phyloP scores from a whole-genome alignment of 2,329 filamentous ascomycete species.

The Diaporthe nobilis region DNA sequence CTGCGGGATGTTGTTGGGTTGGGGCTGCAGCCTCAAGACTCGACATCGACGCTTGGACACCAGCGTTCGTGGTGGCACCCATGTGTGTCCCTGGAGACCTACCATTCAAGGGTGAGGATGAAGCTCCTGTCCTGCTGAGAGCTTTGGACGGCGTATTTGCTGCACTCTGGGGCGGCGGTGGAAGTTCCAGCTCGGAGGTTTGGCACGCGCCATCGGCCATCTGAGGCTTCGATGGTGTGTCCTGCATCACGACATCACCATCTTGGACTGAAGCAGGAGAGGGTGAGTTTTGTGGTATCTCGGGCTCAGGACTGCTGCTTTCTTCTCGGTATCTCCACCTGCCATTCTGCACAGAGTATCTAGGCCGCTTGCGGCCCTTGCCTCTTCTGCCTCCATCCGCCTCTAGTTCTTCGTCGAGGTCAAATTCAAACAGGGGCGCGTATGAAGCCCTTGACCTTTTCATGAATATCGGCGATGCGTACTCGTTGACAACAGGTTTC shows the following conservation, averaged over 20 bases:
- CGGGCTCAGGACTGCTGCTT: conserved; percentile 77
- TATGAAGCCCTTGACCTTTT: conserved; percentile 80
- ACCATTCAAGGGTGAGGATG: not conserved
- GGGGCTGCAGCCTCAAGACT: not conserved
- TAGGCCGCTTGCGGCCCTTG: conserved; percentile 77
- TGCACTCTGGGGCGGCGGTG: conserved; percentile 34
- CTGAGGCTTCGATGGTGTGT: conserved; percentile 42
- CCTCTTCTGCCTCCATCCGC: conserved; percentile 74
- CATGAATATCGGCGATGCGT: conserved; percentile 84
- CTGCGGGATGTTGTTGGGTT: not conserved
- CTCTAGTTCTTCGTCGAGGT: conserved; percentile 75
- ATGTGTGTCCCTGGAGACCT: not conserved
- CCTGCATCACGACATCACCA: conserved; percentile 31
- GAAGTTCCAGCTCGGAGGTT: conserved; percentile 47
- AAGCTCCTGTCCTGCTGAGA: not conserved
- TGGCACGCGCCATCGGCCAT: conserved; percentile 52
- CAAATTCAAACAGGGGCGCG: conserved; percentile 74
- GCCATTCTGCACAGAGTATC: conserved; percentile 75
- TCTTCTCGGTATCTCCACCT: conserved; percentile 82
- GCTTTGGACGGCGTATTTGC: conserved; percentile 26
- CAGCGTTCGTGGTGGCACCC: conserved; percentile 10
- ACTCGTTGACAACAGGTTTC: conserved; percentile 62
- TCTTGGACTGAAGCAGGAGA: conserved; percentile 14
- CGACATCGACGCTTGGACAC: conserved; percentile 25
- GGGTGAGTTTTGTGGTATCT: conserved; percentile 46